These are phyloP conservation scores for Afroboletus lepidellus DNA, from an alignment of 1,284 basidiomycete species.

Conservation along the genomic window DNA sequence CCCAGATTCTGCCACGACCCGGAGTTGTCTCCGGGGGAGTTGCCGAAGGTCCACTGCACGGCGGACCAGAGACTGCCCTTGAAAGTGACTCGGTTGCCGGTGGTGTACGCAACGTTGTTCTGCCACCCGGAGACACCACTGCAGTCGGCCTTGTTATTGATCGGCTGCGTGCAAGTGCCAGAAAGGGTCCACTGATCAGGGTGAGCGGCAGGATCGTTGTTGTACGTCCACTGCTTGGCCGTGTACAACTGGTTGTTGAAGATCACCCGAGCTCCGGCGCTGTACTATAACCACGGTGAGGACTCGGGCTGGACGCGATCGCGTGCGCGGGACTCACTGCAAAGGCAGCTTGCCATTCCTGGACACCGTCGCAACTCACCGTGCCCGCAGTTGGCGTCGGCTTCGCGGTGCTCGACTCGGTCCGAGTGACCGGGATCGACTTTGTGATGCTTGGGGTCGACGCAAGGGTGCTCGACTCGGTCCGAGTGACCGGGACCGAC, in stretches of 20 bases:
- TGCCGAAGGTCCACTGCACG: conserved; percentile 24
- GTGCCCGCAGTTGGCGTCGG: background rate
- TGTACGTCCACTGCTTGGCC: conserved; percentile 30
- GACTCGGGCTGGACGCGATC: rapidly evolving
- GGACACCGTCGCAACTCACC: conserved; percentile 18
- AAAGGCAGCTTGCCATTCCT: conserved; percentile 25
- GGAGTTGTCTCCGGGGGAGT: conserved; percentile 26
- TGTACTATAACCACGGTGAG: conserved; percentile 20
- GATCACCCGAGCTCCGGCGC: conserved; percentile 22
- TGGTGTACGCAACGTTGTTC: conserved; percentile 12
- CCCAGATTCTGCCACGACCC: conserved; percentile 29
- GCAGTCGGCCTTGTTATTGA: conserved; percentile 26
- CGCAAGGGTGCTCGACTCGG: no score
- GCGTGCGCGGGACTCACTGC: conserved; percentile 16
- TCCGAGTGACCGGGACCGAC: background rate
- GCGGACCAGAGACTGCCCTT: conserved; percentile 22
- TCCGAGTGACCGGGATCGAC: background rate
- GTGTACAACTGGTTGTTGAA: conserved; percentile 23
- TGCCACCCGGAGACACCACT: conserved; percentile 20
- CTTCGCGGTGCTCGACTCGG: no score
- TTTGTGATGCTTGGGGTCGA: background rate
- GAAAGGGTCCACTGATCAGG: conserved; percentile 22
- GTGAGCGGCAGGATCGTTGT: conserved; percentile 19
- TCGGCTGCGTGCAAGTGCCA: conserved; percentile 18
- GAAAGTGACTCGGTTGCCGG: conserved; percentile 18